These are phyloP conservation scores for Clitoria ternatea DNA, from an alignment of 306 rosid species.

Conservation along the genomic window DNA sequence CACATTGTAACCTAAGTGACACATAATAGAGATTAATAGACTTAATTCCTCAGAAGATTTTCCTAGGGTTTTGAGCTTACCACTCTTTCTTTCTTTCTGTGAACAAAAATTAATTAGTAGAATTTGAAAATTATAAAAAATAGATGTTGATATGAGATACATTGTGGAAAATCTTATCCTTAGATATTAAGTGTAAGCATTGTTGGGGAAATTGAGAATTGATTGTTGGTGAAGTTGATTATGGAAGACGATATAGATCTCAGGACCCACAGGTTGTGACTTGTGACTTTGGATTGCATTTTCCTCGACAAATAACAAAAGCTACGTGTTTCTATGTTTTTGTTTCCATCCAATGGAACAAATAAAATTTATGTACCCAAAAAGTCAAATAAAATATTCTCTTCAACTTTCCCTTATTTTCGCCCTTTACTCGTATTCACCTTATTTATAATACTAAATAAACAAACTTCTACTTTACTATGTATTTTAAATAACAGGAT, in stretches of 20 bases:
- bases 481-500: no score
- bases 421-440: neutral
- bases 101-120: no score
- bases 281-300: neutral
- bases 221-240: neutral
- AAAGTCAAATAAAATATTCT: neutral
- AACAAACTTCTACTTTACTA: no score
- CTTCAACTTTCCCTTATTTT: neutral
- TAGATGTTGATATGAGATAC: no score
- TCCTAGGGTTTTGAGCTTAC: no score
- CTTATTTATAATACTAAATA: no score
- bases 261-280: neutral
- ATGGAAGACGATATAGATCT: neutral
- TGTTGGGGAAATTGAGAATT: constrained; percentile 34
- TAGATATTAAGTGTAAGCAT: neutral
- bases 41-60: no score
- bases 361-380: neutral
- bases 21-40: no score
- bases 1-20: no score
- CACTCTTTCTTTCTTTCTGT: no score
- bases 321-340: neutral
- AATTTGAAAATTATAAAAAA: no score
- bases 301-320: neutral
- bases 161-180: constrained; percentile 11
- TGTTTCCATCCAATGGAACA: neutral